Conservation (phyloP, 2,329 filamentous ascomycete species). For the Grosmannia serpens region DNA sequence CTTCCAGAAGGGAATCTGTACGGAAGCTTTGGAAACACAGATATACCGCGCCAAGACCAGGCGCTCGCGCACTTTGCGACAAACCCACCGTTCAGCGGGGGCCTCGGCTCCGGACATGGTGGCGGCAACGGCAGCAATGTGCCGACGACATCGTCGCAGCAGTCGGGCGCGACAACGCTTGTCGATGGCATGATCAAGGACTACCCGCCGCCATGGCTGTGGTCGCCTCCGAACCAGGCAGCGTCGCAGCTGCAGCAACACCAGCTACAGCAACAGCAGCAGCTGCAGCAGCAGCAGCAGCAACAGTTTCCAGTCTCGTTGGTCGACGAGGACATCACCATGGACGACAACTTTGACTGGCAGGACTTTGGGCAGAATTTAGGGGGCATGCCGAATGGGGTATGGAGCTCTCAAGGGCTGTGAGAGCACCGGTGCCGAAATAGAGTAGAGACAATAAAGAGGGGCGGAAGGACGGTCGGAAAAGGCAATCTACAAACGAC, state of each 20-base stretch:
- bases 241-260: neutral
- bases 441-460: neutral
- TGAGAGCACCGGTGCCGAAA: neutral
- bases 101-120: neutral
- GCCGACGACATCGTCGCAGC: neutral
- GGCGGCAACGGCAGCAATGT: neutral
- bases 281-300: neutral
- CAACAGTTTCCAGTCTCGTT: conserved; percentile 9
- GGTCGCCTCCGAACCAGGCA: conserved; percentile 24
- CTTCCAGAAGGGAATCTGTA: neutral
- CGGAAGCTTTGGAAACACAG: conserved; percentile 5
- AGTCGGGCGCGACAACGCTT: conserved; percentile 8
- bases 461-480: no score
- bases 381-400: conserved; percentile 17
- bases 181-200: conserved; percentile 31
- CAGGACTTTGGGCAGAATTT: conserved; percentile 25
- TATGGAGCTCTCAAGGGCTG: conserved; percentile 13
- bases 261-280: neutral
- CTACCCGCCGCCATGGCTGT: conserved; percentile 44
- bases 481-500: neutral
- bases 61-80: conserved; percentile 7
- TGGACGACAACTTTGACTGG: conserved; percentile 27
- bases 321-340: conserved; percentile 22
- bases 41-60: conserved; percentile 13
- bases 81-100: neutral